phyloP scores from a whole-genome alignment of 192 early-diverging fungal genomes.

The Entophlyctis helioformis region DNA sequence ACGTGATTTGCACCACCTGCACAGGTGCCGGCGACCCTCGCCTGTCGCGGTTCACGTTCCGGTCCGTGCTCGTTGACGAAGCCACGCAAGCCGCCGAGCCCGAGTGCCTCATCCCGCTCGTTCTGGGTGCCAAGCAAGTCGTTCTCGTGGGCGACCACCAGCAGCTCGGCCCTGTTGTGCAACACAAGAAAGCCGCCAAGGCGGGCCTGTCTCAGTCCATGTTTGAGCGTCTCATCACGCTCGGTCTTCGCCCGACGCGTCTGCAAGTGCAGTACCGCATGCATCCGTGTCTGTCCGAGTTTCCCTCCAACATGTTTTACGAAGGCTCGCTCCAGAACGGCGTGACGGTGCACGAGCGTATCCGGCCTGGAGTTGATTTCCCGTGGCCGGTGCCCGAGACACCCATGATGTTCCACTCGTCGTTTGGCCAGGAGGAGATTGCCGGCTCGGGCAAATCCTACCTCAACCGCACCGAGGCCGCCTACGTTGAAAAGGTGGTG shows the following conservation, averaged over 20 bases:
- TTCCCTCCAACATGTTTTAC: constrained; percentile 99
- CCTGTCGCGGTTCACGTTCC: constrained; percentile 75
- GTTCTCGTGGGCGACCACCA: constrained; percentile 99
- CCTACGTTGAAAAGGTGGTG: constrained; percentile 94
- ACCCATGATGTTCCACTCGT: constrained; percentile 92
- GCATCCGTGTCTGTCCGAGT: constrained; percentile 98
- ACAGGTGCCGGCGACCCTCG: constrained; percentile 95
- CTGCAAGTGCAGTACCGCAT: constrained; percentile 98
- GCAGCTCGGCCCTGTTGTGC: constrained; percentile 94
- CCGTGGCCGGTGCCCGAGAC: constrained; percentile 91
- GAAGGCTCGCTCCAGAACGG: constrained; percentile 97
- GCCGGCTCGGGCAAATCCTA: constrained; percentile 95
- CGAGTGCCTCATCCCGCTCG: constrained; percentile 96
- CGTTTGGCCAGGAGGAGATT: constrained; percentile 92
- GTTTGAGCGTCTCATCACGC: constrained; percentile 89
- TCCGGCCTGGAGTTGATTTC: constrained; percentile 79
- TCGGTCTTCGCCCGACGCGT: constrained; percentile 85
- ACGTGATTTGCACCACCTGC: constrained; percentile 97
- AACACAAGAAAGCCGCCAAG: constrained; percentile 90
- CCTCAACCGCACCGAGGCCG: constrained; percentile 92
- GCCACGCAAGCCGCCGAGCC: constrained; percentile 95
- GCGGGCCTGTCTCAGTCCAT: constrained; percentile 92
- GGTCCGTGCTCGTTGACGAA: constrained; percentile 93
- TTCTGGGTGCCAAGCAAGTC: constrained; percentile 88
- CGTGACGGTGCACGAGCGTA: constrained; percentile 82